Conservation (phyloP, 345 rosid genomes). For the Leavenworthia alabamica region DNA sequence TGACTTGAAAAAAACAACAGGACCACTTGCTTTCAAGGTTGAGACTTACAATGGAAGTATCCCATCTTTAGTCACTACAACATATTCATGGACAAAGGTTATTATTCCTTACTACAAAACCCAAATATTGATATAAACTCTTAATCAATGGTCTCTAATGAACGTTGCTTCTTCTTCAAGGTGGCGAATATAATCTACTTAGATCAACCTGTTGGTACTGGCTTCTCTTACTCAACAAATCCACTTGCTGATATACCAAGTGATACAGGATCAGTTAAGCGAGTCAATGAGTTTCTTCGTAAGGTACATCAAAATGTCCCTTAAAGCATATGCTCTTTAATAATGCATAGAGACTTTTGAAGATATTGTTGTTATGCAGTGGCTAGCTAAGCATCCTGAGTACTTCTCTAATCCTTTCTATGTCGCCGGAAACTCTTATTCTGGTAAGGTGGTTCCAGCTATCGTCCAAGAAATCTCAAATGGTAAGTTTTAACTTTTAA, state of each 20-base stretch:
- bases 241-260: slow-evolving; percentile 33
- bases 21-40: slow-evolving; percentile 46
- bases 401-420: slow-evolving; percentile 17
- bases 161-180: slow-evolving; percentile 27
- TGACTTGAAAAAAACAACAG: slow-evolving; percentile 26
- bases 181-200: slow-evolving; percentile 59
- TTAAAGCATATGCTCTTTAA: neutral
- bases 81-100: slow-evolving; percentile 72
- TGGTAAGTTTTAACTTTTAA: neutral
- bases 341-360: neutral
- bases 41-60: slow-evolving; percentile 56
- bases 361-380: slow-evolving; percentile 10
- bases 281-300: slow-evolving; percentile 30
- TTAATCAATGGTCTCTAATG: slow-evolving; percentile 29
- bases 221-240: slow-evolving; percentile 57
- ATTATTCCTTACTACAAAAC: slow-evolving; percentile 29
- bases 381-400: slow-evolving; percentile 22
- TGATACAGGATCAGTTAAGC: slow-evolving; percentile 38
- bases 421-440: slow-evolving; percentile 20
- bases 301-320: slow-evolving; percentile 31
- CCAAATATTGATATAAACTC: slow-evolving; percentile 23
- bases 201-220: slow-evolving; percentile 73
- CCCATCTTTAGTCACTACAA: slow-evolving; percentile 49
- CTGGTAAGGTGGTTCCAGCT: slow-evolving; percentile 18
- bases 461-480: slow-evolving; percentile 21